phyloP scores from a whole-genome alignment of 2,329 filamentous ascomycete genomes.

The Didymella segeticola region DNA sequence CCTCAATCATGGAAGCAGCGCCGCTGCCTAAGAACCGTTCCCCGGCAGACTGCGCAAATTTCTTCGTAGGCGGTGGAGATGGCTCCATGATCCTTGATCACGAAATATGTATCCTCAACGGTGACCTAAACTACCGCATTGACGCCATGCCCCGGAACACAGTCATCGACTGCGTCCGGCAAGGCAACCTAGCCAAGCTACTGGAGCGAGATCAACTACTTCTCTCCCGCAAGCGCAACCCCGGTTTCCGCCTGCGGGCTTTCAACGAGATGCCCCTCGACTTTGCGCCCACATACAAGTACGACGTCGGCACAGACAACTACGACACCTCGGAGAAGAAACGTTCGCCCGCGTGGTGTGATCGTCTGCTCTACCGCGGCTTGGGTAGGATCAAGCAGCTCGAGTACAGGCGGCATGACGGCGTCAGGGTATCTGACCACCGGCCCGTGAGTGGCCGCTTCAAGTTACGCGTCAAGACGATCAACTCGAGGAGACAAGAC shows the following conservation, averaged over 20 bases:
- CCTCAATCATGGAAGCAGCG: conserved; percentile 82
- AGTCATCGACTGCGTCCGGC: conserved; percentile 83
- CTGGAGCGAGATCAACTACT: conserved; percentile 93
- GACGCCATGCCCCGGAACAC: conserved; percentile 95
- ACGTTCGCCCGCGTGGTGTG: conserved; percentile 94
- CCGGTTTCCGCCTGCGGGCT: conserved; percentile 83
- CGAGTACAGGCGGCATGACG: conserved; percentile 86
- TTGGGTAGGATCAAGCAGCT: conserved; percentile 82
- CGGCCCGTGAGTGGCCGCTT: conserved; percentile 88
- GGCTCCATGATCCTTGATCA: conserved; percentile 95
- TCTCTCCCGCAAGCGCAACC: conserved; percentile 86
- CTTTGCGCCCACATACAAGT: conserved; percentile 97
- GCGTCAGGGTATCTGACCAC: conserved; percentile 86
- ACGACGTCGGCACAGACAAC: conserved; percentile 91
- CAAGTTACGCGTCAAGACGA: conserved; percentile 81
- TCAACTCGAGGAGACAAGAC: conserved; percentile 71
- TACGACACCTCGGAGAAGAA: conserved; percentile 97
- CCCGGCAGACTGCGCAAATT: conserved; percentile 70
- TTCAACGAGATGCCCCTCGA: conserved; percentile 91
- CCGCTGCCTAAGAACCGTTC: conserved; percentile 77
- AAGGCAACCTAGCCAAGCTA: conserved; percentile 81
- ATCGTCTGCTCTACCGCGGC: conserved; percentile 86
- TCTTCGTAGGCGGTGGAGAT: conserved; percentile 89
- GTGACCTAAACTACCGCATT: conserved; percentile 97
- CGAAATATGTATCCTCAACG: conserved; percentile 95